Percentiles rank a stretch among this genome's conserved stretches.
Evolutionary conservation across 257 asterid genomes (phyloP).

Genomic region (Nicotiana knightiana): DNA sequence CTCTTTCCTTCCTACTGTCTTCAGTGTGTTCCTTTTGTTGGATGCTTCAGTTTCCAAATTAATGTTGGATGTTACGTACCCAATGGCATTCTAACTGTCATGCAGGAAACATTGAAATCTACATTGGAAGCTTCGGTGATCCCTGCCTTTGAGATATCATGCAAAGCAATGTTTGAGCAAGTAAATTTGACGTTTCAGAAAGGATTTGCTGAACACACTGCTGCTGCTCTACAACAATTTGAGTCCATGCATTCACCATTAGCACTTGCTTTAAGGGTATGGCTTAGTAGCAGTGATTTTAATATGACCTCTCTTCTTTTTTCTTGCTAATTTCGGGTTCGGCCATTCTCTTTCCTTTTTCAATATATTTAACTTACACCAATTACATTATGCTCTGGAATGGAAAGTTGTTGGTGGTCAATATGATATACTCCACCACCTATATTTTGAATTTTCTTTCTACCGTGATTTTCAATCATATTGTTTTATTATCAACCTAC

Average conservation of each 20-base stretch:
- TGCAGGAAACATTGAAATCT: constrained; percentile 81
- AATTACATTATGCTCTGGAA: background rate
- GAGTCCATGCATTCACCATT: constrained; percentile 82
- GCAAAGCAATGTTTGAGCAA: constrained; percentile 93
- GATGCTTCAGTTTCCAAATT: background rate
- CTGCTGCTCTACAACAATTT: constrained; percentile 67
- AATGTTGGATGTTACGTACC: background rate
- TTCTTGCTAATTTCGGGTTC: background rate
- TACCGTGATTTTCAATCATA: background rate
- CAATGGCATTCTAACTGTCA: constrained; percentile 3
- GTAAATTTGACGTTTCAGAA: constrained; percentile 80
- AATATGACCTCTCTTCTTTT: background rate
- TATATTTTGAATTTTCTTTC: background rate
- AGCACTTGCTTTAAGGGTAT: constrained; percentile 75
- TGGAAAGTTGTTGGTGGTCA: background rate
- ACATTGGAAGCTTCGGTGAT: constrained; percentile 77
- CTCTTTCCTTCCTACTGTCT: background rate
- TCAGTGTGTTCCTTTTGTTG: background rate
- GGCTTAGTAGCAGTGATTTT: background rate
- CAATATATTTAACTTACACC: background rate
- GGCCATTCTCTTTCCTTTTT: background rate
- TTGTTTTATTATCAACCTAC: background rate
- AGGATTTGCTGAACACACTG: constrained; percentile 76
- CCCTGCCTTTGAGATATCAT: constrained; percentile 92
- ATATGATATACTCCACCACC: background rate